phyloP scores from a whole-genome alignment of 305 asterid species.

The Fraxinus floribunda region DNA sequence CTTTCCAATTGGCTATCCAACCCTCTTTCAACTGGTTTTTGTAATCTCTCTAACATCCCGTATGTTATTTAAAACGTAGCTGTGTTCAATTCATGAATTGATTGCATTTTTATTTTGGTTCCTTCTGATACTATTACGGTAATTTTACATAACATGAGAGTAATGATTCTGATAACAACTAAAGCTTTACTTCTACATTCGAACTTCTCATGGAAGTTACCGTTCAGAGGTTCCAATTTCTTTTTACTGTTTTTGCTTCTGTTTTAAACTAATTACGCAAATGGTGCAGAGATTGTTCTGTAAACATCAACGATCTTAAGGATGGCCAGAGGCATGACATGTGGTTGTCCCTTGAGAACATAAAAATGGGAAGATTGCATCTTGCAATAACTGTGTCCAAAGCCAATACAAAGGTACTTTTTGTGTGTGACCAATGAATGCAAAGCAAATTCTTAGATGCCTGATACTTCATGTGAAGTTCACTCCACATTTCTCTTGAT shows the following conservation, averaged over 20 bases:
- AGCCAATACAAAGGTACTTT: slow-evolving; percentile 53
- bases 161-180: slow-evolving; percentile 9
- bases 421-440: background rate
- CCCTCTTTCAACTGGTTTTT: background rate
- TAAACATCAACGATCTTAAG: slow-evolving; percentile 58
- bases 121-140: background rate
- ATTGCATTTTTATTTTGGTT: background rate
- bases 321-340: slow-evolving; percentile 87
- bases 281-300: slow-evolving; percentile 62
- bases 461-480: slow-evolving; percentile 12
- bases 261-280: slow-evolving; percentile 19
- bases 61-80: background rate
- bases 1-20: background rate
- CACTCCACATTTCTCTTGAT: slow-evolving; percentile 4
- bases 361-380: slow-evolving; percentile 86
- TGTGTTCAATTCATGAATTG: background rate
- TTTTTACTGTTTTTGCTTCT: slow-evolving; percentile 1
- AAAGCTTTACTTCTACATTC: background rate
- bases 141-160: background rate
- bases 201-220: background rate
- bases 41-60: background rate
- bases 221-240: background rate
- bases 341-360: slow-evolving; percentile 87
- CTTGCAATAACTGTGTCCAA: slow-evolving; percentile 71
- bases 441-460: slow-evolving; percentile 1